A percentile compares a stretch with the other conserved stretches of the same genome.
These are phyloP conservation scores for Beauveria brongniartii DNA, from an alignment of 2,329 filamentous ascomycete species.

Conservation along the genomic window DNA sequence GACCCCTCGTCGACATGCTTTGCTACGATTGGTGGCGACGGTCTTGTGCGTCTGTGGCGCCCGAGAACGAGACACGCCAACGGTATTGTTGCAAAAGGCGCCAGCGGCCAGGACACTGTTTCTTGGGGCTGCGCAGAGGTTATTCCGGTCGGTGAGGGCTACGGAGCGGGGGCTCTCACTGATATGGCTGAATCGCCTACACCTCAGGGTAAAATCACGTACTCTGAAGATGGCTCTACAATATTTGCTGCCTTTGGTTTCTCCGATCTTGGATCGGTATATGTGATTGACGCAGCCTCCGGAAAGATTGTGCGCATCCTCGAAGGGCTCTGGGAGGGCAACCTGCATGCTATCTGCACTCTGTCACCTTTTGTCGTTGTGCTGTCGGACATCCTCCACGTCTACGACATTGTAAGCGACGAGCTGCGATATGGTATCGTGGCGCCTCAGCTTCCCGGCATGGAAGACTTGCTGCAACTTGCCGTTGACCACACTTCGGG, in stretches of 20 bases:
- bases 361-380: conserved; percentile 67
- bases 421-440: conserved; percentile 59
- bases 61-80: conserved; percentile 61
- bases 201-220: conserved; percentile 58
- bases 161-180: conserved; percentile 33
- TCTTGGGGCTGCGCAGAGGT: conserved; percentile 66
- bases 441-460: conserved; percentile 36
- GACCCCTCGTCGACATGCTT: conserved; percentile 65
- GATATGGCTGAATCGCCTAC: conserved; percentile 19
- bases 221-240: conserved; percentile 77
- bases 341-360: conserved; percentile 60
- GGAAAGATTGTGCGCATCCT: conserved; percentile 60
- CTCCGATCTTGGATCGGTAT: conserved; percentile 52
- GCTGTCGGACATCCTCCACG: conserved; percentile 62
- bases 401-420: conserved; percentile 81
- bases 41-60: conserved; percentile 72
- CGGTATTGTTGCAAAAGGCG: conserved; percentile 55
- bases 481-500: conserved; percentile 59
- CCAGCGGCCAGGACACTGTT: conserved; percentile 49
- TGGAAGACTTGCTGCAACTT: conserved; percentile 50
- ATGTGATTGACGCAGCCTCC: conserved; percentile 66
- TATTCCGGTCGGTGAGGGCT: conserved; percentile 43
- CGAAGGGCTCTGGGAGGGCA: conserved; percentile 57
- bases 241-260: conserved; percentile 60
- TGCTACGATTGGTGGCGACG: conserved; percentile 78